phyloP scores from a whole-genome alignment of 1,139 yeast species.

The Taiozyma sp. region DNA sequence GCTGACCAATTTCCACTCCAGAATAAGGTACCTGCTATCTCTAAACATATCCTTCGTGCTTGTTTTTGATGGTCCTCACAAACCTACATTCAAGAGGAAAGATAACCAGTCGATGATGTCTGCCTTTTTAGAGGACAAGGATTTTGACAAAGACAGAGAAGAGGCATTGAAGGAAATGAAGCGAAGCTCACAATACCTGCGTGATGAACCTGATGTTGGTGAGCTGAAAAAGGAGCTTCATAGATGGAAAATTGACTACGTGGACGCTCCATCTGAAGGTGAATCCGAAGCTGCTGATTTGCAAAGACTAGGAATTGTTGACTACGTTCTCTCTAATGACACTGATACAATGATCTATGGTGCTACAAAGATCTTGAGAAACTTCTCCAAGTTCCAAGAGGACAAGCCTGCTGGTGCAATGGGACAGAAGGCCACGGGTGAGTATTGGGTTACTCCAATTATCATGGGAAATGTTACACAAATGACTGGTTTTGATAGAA shows the following conservation, averaged over 20 bases:
- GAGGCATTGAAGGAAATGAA: slow-evolving; percentile 11
- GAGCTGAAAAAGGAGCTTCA: slow-evolving; percentile 29
- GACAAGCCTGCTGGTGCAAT: slow-evolving; percentile 37
- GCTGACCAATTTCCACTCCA: slow-evolving; percentile 40
- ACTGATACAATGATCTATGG: slow-evolving; percentile 74
- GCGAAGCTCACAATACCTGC: background rate
- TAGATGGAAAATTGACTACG: slow-evolving; percentile 37
- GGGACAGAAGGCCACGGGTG: slow-evolving; percentile 13
- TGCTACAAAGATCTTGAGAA: slow-evolving; percentile 50
- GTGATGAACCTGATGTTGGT: slow-evolving; percentile 12
- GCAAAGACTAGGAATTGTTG: slow-evolving; percentile 55
- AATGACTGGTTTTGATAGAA: slow-evolving; percentile 31
- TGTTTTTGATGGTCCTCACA: slow-evolving; percentile 70
- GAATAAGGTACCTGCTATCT: slow-evolving; percentile 46
- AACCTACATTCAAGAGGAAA: slow-evolving; percentile 42
- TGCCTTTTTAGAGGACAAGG: slow-evolving; percentile 5
- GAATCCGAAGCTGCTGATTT: slow-evolving; percentile 79
- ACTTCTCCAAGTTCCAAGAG: slow-evolving; percentile 40
- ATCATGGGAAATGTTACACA: slow-evolving; percentile 16
- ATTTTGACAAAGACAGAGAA: slow-evolving; percentile 14
- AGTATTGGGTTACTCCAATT: slow-evolving; percentile 29
- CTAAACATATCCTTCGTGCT: slow-evolving; percentile 53
- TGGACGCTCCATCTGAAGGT: slow-evolving; percentile 72
- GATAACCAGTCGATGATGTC: slow-evolving; percentile 1
- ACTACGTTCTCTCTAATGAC: slow-evolving; percentile 69